phyloP scores from a whole-genome alignment of 2,329 filamentous ascomycete species.

The Mariannaea sp. region DNA sequence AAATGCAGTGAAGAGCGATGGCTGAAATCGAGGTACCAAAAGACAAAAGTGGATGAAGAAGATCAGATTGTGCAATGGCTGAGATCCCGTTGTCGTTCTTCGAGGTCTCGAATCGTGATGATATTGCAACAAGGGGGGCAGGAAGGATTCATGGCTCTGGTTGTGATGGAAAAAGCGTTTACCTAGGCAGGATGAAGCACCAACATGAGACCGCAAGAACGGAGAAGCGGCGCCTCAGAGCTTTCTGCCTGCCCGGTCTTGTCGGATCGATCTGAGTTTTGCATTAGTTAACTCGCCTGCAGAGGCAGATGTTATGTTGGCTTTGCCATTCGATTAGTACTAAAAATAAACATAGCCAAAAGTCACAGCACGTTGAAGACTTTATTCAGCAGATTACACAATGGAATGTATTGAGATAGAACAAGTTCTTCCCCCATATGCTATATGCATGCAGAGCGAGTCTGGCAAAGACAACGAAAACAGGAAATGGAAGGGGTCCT shows the following conservation, averaged over 20 bases:
- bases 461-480: slow-evolving; percentile 19
- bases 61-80: neutral
- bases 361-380: slow-evolving; percentile 18
- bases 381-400: no score
- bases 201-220: no score
- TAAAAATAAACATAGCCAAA: no score
- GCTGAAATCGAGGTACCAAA: slow-evolving; percentile 5
- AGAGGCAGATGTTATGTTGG: no score
- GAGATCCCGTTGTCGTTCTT: neutral
- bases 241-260: no score
- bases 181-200: no score
- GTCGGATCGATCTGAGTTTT: no score
- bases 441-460: slow-evolving; percentile 15
- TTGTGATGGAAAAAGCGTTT: neutral
- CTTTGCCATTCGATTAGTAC: no score
- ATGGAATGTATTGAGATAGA: slow-evolving; percentile 20
- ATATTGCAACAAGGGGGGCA: neutral
- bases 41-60: neutral
- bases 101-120: neutral
- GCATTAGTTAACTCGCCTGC: no score
- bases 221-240: no score
- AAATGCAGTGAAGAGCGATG: slow-evolving; percentile 15
- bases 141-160: neutral
- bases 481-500: slow-evolving; percentile 24
- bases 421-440: neutral